phyloP scores from a whole-genome alignment of 2,329 filamentous ascomycete species.

The Ophiostoma sp. region DNA sequence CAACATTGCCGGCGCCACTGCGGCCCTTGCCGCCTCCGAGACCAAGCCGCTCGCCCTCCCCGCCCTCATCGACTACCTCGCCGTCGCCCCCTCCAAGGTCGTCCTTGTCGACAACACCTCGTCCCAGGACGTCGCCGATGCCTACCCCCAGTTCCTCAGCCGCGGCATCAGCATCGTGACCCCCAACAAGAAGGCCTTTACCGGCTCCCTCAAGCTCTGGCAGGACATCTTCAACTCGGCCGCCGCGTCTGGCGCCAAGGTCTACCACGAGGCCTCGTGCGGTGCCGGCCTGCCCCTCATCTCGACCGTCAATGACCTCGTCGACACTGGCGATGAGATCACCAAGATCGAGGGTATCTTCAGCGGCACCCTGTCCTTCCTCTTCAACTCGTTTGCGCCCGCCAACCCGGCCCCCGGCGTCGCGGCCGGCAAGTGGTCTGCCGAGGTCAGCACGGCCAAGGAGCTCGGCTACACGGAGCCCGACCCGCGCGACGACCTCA shows the following conservation, averaged over 20 bases:
- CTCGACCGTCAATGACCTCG: conserved; percentile 87
- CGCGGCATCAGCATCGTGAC: conserved; percentile 87
- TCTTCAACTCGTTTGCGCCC: conserved; percentile 96
- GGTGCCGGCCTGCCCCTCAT: conserved; percentile 91
- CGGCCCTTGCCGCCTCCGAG: conserved; percentile 58
- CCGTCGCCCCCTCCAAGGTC: conserved; percentile 68
- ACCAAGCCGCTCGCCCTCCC: conserved; percentile 61
- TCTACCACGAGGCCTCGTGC: conserved; percentile 94
- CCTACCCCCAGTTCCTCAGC: conserved; percentile 75
- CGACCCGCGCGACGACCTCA: conserved; percentile 79
- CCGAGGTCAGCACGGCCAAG: conserved; percentile 88
- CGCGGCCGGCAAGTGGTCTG: conserved; percentile 76
- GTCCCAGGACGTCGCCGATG: conserved; percentile 74
- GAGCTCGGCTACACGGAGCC: conserved; percentile 88
- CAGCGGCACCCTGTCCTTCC: conserved; percentile 93
- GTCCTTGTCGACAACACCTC: conserved; percentile 95
- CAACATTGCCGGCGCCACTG: conserved; percentile 36
- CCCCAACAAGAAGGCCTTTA: conserved; percentile 98
- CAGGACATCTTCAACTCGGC: conserved; percentile 76
- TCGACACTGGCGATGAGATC: conserved; percentile 87
- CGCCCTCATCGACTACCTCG: conserved; percentile 71
- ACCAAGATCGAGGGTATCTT: conserved; percentile 95
- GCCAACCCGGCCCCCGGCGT: conserved; percentile 67
- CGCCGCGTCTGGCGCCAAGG: conserved; percentile 63
- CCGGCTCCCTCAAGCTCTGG: conserved; percentile 74